Percentiles rank a stretch among this genome's conserved stretches.
phyloP scores from a whole-genome alignment of 495 filamentous ascomycete species.

The Penicillium longicatenatum region DNA sequence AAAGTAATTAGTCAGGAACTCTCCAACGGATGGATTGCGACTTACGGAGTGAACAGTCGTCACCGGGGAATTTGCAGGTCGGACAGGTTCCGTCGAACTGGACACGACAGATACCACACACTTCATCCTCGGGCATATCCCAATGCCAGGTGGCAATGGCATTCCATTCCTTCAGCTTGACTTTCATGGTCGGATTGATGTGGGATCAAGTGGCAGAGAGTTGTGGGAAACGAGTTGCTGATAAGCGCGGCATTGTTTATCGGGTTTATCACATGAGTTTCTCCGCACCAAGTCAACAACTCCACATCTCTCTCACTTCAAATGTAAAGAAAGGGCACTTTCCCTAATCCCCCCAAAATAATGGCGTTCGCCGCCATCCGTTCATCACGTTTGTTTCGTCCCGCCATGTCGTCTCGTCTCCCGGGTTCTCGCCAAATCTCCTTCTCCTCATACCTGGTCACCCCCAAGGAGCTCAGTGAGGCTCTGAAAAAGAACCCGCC shows the following conservation, averaged over 20 bases:
- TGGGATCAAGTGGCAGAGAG: background rate
- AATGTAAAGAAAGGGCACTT: conserved; percentile 1
- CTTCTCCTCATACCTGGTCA: conserved; percentile 81
- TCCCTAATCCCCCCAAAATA: conserved; percentile 9
- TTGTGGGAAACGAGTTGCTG: conserved; percentile 1
- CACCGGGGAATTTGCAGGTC: conserved; percentile 95
- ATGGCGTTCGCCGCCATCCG: conserved; percentile 46
- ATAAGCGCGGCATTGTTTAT: conserved; percentile 26
- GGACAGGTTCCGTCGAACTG: conserved; percentile 98
- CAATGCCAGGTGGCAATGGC: conserved; percentile 95
- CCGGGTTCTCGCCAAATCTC: conserved; percentile 43
- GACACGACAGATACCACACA: conserved; percentile 97
- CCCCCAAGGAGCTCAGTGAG: conserved; percentile 75
- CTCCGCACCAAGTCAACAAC: conserved; percentile 19
- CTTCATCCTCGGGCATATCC: conserved; percentile 97
- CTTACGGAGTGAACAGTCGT: conserved; percentile 90
- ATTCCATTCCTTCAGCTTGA: conserved; percentile 89
- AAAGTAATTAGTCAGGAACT: conserved; percentile 1
- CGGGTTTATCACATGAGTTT: conserved; percentile 37
- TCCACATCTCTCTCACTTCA: conserved; percentile 11
- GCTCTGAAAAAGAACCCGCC: conserved; percentile 77
- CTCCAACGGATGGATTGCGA: conserved; percentile 7
- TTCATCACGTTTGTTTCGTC: conserved; percentile 34
- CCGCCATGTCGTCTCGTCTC: conserved; percentile 35
- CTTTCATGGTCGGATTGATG: conserved; percentile 69